phyloP scores from a whole-genome alignment of 2,329 filamentous ascomycete genomes.

The Pseudonectria foliicola region DNA sequence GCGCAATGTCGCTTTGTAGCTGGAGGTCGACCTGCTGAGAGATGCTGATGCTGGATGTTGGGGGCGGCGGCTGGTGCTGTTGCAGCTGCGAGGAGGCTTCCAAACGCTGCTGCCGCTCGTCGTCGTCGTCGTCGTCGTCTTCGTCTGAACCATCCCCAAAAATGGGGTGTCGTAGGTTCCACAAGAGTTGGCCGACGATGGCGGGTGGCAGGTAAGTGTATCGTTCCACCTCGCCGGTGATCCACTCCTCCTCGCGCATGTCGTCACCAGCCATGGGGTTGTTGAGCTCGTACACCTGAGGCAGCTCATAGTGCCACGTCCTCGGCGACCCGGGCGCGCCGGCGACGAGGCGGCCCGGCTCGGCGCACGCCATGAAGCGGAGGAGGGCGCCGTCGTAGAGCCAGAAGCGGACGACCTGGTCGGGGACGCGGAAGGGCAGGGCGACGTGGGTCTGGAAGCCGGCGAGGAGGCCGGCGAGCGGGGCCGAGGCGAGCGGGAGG shows the following conservation, averaged over 20 bases:
- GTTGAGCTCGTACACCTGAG: constrained; percentile 54
- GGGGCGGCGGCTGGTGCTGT: constrained; percentile 6
- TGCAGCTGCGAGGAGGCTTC: neutral
- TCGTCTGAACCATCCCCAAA: constrained; percentile 23
- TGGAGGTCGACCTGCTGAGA: constrained; percentile 49
- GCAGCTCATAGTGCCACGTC: constrained; percentile 22
- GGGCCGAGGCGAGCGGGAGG: constrained; percentile 40
- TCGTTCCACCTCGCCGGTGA: constrained; percentile 41
- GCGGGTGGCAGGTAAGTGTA: constrained; percentile 50
- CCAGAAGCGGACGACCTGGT: constrained; percentile 54
- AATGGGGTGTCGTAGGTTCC: constrained; percentile 49
- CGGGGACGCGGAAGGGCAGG: constrained; percentile 48
- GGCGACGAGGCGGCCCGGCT: constrained; percentile 29
- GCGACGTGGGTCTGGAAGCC: constrained; percentile 49
- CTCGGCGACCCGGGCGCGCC: neutral
- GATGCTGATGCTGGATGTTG: constrained; percentile 28
- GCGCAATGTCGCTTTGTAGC: constrained; percentile 38
- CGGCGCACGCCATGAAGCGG: constrained; percentile 52
- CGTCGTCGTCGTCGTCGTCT: constrained; percentile 14
- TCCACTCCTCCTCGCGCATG: constrained; percentile 49
- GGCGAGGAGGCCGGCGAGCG: constrained; percentile 41
- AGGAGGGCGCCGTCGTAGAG: constrained; percentile 49
- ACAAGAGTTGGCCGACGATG: constrained; percentile 49
- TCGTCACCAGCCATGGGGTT: constrained; percentile 46
- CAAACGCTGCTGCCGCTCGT: too few relatives aligned